Evolutionary conservation across 1,284 basidiomycete genomes (phyloP), one percentile per base, ranked within the genome.

Genomic region (Ganoderma sinense): DNA sequence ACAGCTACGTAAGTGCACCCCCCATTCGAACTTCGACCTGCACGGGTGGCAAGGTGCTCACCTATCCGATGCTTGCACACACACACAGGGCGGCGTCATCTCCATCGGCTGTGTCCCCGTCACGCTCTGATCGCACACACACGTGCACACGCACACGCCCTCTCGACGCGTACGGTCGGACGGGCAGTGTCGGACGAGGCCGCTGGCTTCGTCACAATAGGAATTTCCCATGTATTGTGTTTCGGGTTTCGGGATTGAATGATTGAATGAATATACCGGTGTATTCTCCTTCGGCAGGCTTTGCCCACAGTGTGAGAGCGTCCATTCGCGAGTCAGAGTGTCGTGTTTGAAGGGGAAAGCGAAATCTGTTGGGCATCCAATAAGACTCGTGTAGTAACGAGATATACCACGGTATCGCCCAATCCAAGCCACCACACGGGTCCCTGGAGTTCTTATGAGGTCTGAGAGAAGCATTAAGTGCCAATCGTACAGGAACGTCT

Each of bases 81-180:
- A 16, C 18, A 76, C 6, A 29, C 26, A 55, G 76, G 75, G 75
- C 31, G 69, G 71, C 26, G 62, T 76, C 43, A 68, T 77, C 69
- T 77, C 76, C 64, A 70, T 76, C 40, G 76, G 76, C 71, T 77
- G 76, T 53, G 58, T 74, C 63, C 74, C 74, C 56, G 53, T 77
- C 56, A 66, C 56, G n/a, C 72, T 75, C 66, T 75, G 55, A 64
- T 16, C 59, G 26, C 36, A 39, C 1, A 6, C 8, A 39, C 36
- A 39, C 8, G 36, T 26, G 14, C 45, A 31, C 51, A 8, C 48
- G n/a, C 23, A 23, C 20, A 26, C n/a, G 13, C 8, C 26, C 26
- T 13, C 26, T 31, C 29, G 13, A 31, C 26, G 7, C 29, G 51
- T 55, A 55, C 51, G 29, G 51, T 55, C 14, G 26, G 26, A 14